Base-by-base conservation (phyloP, 495 filamentous ascomycete species). In the Lasiosphaeria ovina region DNA sequence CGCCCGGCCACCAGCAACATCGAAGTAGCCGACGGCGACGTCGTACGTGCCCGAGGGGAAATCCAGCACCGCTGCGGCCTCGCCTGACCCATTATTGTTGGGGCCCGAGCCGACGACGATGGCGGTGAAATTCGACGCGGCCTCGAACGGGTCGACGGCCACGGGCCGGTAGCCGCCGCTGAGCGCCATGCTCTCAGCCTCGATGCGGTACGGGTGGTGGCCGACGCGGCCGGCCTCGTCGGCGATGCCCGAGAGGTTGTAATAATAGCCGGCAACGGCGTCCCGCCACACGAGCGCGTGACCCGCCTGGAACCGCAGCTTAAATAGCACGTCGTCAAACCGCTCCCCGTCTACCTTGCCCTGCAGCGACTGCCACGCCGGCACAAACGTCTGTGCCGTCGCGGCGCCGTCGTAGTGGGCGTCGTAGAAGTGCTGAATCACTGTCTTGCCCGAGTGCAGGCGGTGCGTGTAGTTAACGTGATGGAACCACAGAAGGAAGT, bases 381-480 rank as follows among this genome's bases (percentile, higher is more conserved):
- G 47, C 0, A 77, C 66, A 67, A 89, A 89, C 0, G 75, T 79
- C 58, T 87, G 84, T 1, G 81, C 88, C 3, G 78, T 81, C 24
- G 74, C 79, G 17, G 82, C 80, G 14, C 88, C 87, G 14, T 62
- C 72, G 71, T 91, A 89, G 69, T 91, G 78, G 35, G 85, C 83
- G 62, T 91, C 83, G 66, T 90, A 91, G 66, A 91, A 89, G 68
- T 91, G 85, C 70, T 91, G 87, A 54, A 91, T 89, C 2, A 91
- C 86, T 0, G 86, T 87, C 69, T 87, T 83, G 7, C 86, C 85
- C 6, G 78, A 85, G 12, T 17, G 40, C 17, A 91, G 81, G 16
- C 67, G 71, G 45, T 88, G 81, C 0, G 85, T 90, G 63, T 88
- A 91, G 17, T 78, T 77, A 0, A 91, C 87, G 67, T 91, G 88